These are phyloP conservation scores for Pseudocercospora cruenta DNA, from an alignment of 2,329 filamentous ascomycete species.

Conservation along the genomic window DNA sequence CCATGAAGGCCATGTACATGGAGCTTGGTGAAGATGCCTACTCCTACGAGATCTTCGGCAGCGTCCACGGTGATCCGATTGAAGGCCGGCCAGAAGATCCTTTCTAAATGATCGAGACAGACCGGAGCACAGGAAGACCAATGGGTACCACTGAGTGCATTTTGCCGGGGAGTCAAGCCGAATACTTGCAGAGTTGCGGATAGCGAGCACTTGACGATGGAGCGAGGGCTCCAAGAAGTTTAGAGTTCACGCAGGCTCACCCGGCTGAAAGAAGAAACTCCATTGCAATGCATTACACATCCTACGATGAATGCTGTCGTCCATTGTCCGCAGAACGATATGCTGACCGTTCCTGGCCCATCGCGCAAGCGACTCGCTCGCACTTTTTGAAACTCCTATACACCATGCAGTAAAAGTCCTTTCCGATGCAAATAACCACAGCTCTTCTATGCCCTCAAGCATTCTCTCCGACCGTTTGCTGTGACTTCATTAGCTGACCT, in stretches of 20 bases:
- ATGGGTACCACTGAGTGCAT: too few relatives aligned
- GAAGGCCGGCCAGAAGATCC: background rate
- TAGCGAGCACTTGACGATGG: too few relatives aligned
- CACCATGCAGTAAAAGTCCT: slow-evolving; percentile 30
- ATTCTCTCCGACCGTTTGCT: slow-evolving; percentile 34
- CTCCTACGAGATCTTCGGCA: too few relatives aligned
- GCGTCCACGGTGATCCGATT: background rate
- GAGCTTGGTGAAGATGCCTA: background rate
- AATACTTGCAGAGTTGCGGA: too few relatives aligned
- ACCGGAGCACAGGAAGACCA: too few relatives aligned
- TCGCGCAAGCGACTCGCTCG: background rate
- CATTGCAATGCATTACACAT: slow-evolving; percentile 4
- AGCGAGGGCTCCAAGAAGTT: too few relatives aligned
- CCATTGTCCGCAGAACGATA: background rate
- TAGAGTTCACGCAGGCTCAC: too few relatives aligned
- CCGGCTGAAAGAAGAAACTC: background rate
- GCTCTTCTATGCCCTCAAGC: slow-evolving; percentile 17
- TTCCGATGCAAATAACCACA: background rate
- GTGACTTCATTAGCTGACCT: slow-evolving; percentile 11
- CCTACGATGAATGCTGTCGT: slow-evolving; percentile 6
- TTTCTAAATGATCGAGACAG: too few relatives aligned
- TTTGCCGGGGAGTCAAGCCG: too few relatives aligned
- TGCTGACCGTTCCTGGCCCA: background rate
- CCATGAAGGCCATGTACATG: background rate
- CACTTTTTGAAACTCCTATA: slow-evolving; percentile 2